Conservation (phyloP, 176 grass and related monocot genomes). For the Pontederia paniculata region DNA sequence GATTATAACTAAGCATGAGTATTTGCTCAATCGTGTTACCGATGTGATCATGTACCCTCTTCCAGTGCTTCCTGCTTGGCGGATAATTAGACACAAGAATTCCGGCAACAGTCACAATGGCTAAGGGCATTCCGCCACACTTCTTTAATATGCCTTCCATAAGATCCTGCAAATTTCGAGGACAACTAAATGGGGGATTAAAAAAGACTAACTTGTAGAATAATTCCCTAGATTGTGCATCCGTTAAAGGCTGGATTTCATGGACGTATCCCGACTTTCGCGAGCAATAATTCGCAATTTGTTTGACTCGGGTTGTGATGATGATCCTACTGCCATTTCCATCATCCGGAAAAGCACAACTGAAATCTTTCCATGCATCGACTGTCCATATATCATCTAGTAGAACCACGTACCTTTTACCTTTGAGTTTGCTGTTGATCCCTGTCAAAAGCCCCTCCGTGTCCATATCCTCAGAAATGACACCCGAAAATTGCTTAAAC, state of each 20-base stretch:
- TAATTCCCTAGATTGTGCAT: slow-evolving; percentile 10
- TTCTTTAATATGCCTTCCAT: too few species aligned
- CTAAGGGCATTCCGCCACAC: slow-evolving; percentile 27
- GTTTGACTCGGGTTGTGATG: slow-evolving; percentile 18
- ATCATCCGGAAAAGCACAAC: slow-evolving; percentile 24
- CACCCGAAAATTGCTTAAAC: slow-evolving; percentile 15
- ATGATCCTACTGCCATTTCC: slow-evolving; percentile 9
- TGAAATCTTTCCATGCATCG: slow-evolving; percentile 21
- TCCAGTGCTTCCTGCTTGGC: background rate
- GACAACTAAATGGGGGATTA: slow-evolving; percentile 9
- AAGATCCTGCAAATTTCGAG: slow-evolving; percentile 8
- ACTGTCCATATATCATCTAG: slow-evolving; percentile 30
- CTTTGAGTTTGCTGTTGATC: background rate
- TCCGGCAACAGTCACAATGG: slow-evolving; percentile 41
- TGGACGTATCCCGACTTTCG: background rate
- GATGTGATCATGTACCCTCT: too few species aligned
- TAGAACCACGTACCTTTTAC: slow-evolving; percentile 26
- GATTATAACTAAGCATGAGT: slow-evolving; percentile 35
- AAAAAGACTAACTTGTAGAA: slow-evolving; percentile 28
- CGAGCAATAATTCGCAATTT: slow-evolving; percentile 3
- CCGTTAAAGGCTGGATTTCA: slow-evolving; percentile 8
- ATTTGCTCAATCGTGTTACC: slow-evolving; percentile 14
- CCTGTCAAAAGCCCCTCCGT: slow-evolving; percentile 1
- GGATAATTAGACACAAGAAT: slow-evolving; percentile 24
- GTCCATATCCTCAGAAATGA: slow-evolving; percentile 6